Conservation (phyloP, 2,329 filamentous ascomycete genomes). For the Fusarium setosum region DNA sequence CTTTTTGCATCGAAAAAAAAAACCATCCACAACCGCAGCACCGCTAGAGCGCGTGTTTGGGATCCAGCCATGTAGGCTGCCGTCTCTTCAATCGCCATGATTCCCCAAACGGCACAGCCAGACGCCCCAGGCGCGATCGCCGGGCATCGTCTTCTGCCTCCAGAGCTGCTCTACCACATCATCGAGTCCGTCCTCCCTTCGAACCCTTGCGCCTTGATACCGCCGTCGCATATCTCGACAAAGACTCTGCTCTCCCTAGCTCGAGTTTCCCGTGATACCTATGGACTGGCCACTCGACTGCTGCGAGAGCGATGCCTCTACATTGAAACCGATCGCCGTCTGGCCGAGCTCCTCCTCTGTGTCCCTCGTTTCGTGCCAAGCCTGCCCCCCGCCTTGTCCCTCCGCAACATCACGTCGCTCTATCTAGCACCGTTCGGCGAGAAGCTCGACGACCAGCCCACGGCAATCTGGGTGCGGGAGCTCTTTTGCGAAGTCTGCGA, state of each 20-base stretch:
- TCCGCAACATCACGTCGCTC: slow-evolving; percentile 52
- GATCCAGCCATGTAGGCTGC: slow-evolving; percentile 1
- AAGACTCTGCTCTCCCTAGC: slow-evolving; percentile 58
- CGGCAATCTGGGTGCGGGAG: slow-evolving; percentile 53
- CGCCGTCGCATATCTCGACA: slow-evolving; percentile 52
- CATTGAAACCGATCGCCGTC: slow-evolving; percentile 52
- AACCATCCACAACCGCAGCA: not conserved
- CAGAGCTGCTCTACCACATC: slow-evolving; percentile 50
- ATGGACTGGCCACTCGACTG: slow-evolving; percentile 52
- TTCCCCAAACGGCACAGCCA: slow-evolving; percentile 4
- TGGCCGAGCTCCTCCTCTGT: slow-evolving; percentile 48
- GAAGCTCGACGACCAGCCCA: slow-evolving; percentile 53
- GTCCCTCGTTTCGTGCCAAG: slow-evolving; percentile 47
- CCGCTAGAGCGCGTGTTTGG: not conserved
- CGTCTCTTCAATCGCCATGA: slow-evolving; percentile 16
- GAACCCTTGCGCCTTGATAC: slow-evolving; percentile 47
- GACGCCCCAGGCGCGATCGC: not conserved
- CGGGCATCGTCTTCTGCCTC: slow-evolving; percentile 41
- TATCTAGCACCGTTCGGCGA: slow-evolving; percentile 54
- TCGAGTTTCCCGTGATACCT: slow-evolving; percentile 55
- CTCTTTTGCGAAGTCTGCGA: slow-evolving; percentile 54
- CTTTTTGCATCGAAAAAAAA: not conserved
- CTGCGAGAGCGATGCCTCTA: slow-evolving; percentile 59
- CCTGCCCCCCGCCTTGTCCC: slow-evolving; percentile 43
- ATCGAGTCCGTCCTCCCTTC: slow-evolving; percentile 50